Base-by-base conservation (phyloP, 2,329 filamentous ascomycete genomes). In the Diaporthe sp. region DNA sequence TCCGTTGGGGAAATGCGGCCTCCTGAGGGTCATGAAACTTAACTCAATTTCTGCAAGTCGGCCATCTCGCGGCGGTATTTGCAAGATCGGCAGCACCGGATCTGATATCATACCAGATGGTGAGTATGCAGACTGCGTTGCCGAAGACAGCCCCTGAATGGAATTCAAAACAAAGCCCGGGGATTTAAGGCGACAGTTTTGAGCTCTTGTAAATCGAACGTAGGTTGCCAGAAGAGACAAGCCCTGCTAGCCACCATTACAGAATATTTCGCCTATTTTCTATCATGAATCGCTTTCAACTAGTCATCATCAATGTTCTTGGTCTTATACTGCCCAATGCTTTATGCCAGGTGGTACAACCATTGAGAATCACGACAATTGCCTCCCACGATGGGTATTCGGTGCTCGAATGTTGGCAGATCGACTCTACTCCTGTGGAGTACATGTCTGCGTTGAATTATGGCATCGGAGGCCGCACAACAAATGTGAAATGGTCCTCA, bases 401-500 rank as follows among this genome's bases (percentile, higher is more conserved):
- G 3, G 60, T 65, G 19, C 60, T 65, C 15, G 60, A 65, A 31
- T 65, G 60, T 39, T 65, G 60, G 39, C 39, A 65, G 17, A 42
- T 65, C 13, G n/a, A 46, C 25, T 65, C 60, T 13, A 46, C 13
- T 4, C 60, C 60, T 2, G 60, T 65, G 17, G 60, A 65, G 17
- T 46, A 46, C 13, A 65, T 65, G 60, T 25, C 60, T 19, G 60
- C 60, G 0, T 12, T 65, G 2, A 65, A 65, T 1, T 65, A 46
- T 46, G 39, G 17, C 25, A 39, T 65, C 39, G 60, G 60, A 8
- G 60, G 60, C 25, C 60, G 39, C 39, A 65, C 60, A 3, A 31
- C 39, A 46, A 46, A 46, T 46, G 60, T 65, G 39, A 65, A 65
- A 31, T 65, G 60, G 60, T 65, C 60, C 17, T 46, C 60, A 22